A percentile compares a stretch with the other conserved stretches of the same genome.
Conservation (phyloP, 225 moss, liverwort and hornwort genomes). For the Bryoerythrophyllum caledonicum region DNA sequence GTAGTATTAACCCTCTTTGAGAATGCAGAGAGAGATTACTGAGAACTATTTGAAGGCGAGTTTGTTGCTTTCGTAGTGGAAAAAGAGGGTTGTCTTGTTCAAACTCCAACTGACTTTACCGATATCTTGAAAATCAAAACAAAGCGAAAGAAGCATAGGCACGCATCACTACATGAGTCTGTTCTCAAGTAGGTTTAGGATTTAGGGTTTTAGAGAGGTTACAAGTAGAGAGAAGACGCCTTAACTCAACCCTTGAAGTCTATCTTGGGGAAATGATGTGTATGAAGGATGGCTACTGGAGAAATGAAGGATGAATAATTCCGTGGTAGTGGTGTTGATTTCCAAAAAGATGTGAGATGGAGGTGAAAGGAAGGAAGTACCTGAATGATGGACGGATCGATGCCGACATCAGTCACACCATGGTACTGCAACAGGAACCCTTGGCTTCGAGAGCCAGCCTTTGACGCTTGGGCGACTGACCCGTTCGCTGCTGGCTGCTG, state of each 20-base stretch:
- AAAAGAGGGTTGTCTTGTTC: too few species aligned
- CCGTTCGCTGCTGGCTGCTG: not conserved
- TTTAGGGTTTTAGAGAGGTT: not conserved
- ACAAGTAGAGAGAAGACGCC: not conserved
- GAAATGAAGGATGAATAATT: not conserved
- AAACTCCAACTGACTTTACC: too few species aligned
- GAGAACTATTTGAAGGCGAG: too few species aligned
- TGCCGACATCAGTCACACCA: slow-evolving; percentile 49
- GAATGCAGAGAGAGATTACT: too few species aligned
- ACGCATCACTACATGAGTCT: not conserved
- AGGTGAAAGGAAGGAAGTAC: slow-evolving; percentile 24
- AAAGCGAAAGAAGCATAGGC: too few species aligned
- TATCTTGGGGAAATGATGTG: not conserved
- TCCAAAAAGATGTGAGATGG: not conserved
- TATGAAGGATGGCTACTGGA: not conserved
- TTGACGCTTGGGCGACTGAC: not conserved
- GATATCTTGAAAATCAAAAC: too few species aligned
- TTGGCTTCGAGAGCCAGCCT: slow-evolving; percentile 37
- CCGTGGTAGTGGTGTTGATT: not conserved
- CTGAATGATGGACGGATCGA: slow-evolving; percentile 42
- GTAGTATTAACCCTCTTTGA: too few species aligned
- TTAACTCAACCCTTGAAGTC: not conserved
- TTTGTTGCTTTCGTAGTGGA: too few species aligned
- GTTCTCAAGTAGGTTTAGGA: not conserved
- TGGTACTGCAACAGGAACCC: slow-evolving; percentile 47